Conservation (phyloP, 1,284 basidiomycete species). For the Ceratorhiza oryzae-sativae region DNA sequence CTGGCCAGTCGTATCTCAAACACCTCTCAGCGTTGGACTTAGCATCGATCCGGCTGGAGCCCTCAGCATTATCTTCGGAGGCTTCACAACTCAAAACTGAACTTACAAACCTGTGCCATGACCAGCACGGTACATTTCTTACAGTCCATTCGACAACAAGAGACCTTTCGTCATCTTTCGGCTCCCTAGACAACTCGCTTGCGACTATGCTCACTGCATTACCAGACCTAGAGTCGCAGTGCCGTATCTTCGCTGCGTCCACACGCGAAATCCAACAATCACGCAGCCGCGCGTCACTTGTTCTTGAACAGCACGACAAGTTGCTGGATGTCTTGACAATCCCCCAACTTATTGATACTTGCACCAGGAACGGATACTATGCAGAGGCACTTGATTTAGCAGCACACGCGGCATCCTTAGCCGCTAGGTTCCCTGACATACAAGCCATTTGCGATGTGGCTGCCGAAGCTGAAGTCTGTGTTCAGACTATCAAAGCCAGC, state of each 20-base stretch:
- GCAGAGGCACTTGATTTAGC: conserved; percentile 86
- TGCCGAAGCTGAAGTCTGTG: conserved; percentile 75
- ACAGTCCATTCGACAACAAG: conserved; percentile 77
- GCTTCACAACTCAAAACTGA: conserved; percentile 84
- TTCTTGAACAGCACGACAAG: conserved; percentile 90
- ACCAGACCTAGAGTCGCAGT: conserved; percentile 73
- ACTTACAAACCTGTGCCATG: conserved; percentile 84
- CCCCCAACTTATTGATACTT: conserved; percentile 88
- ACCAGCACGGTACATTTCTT: conserved; percentile 88
- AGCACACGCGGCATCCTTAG: conserved; percentile 65
- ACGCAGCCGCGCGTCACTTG: conserved; percentile 74
- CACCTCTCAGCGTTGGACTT: conserved; percentile 72
- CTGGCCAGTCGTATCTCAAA: conserved; percentile 58
- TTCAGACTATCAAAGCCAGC: conserved; percentile 70
- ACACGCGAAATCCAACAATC: conserved; percentile 67
- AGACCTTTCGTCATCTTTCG: conserved; percentile 70
- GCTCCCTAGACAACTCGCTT: conserved; percentile 70
- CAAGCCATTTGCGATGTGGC: conserved; percentile 64
- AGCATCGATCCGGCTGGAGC: conserved; percentile 70
- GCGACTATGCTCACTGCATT: conserved; percentile 68
- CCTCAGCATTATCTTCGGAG: conserved; percentile 76
- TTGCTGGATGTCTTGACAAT: conserved; percentile 89
- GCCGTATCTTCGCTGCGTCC: conserved; percentile 66
- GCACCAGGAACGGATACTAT: conserved; percentile 89
- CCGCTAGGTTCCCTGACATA: conserved; percentile 54